These are phyloP conservation scores for Colletotrichum navitas DNA, from an alignment of 2,329 filamentous ascomycete species.

Conservation along the genomic window DNA sequence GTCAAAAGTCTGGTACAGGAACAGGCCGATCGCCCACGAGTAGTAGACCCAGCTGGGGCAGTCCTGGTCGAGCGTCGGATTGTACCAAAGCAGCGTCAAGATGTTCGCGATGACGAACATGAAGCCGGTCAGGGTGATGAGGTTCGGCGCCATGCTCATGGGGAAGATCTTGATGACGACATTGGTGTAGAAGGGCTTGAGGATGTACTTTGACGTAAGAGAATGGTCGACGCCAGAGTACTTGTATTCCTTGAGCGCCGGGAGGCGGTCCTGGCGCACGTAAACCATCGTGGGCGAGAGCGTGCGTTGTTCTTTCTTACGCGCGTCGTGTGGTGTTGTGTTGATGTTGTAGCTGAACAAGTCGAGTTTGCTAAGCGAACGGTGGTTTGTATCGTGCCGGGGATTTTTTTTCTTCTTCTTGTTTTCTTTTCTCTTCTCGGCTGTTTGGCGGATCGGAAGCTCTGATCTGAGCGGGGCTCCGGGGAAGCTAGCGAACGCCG, in stretches of 20 bases:
- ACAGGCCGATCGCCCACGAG: conserved; percentile 88
- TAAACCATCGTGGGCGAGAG: conserved; percentile 79
- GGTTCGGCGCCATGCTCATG: conserved; percentile 90
- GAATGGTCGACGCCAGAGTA: conserved; percentile 94
- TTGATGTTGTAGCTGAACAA: neutral
- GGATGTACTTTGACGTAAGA: conserved; percentile 88
- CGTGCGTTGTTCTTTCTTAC: neutral
- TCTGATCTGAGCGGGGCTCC: conserved; percentile 23
- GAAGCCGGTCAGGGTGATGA: conserved; percentile 93
- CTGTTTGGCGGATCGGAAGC: conserved; percentile 28
- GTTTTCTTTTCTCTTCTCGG: conserved; percentile 1
- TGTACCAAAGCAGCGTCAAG: conserved; percentile 94
- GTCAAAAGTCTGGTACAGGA: conserved; percentile 98
- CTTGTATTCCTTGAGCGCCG: conserved; percentile 92
- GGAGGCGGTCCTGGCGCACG: conserved; percentile 90
- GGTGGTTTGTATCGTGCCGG: neutral
- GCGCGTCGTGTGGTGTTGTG: conserved; percentile 6
- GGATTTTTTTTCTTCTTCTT: neutral
- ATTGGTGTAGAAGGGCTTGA: conserved; percentile 98
- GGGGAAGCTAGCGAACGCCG: conserved; percentile 26
- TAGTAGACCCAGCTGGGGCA: conserved; percentile 97
- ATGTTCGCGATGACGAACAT: conserved; percentile 90
- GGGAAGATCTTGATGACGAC: conserved; percentile 95
- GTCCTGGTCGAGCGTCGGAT: conserved; percentile 91
- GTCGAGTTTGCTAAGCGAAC: neutral